Evolutionary conservation across 2,329 filamentous ascomycete species (phyloP), one percentile per base, ranked within the genome.

Genomic region (Emergomyces pasteurianus): DNA sequence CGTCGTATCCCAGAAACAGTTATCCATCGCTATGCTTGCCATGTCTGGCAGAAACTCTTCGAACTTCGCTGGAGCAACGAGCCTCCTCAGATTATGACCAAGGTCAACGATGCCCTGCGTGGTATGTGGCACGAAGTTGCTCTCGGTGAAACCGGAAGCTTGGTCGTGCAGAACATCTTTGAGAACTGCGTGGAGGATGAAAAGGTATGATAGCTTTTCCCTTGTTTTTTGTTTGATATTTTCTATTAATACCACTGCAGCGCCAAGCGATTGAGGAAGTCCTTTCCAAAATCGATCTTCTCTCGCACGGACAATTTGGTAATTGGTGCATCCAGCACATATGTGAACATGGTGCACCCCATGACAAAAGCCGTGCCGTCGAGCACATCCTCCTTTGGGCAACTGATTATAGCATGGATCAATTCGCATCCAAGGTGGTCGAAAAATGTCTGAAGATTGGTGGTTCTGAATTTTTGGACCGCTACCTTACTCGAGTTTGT

Each of bases 251-350:
- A 12, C 26, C 38, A 57, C 60, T 64, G n/a, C 67, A 95, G 92
- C 91, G 95, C 63, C 92, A 92, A 53, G 96, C 94, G 71, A 95
- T 99, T 71, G 92, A 96, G 73, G 94, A 99, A 74, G 94, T 99
- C 46, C 84, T 99, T 61, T 84, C 84, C 63, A 96, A 94, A 72
- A 96, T 99, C 68, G 91, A 99, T 75, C 89, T 96, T 64, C 91
- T 99, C 70, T 89, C 94, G 62, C 92, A 96, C 73, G 94, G 94
- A 31, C 94, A 99, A 73, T 99, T 99, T 72, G 94, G 94, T 60
- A 99, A 99, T 74, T 99, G 94, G 94, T 99, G 94, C 78, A 97
- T 99, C 69, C 94, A 99, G 77, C 94, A 99, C 76, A 91, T 99
- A 68, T 99, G 94, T 75, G 94, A 99, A 75, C 94, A 99, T 72